Evolutionary conservation across 2,329 filamentous ascomycete genomes (phyloP), one percentile per base, ranked within the genome.

Genomic region (Zarea fungicola): DNA sequence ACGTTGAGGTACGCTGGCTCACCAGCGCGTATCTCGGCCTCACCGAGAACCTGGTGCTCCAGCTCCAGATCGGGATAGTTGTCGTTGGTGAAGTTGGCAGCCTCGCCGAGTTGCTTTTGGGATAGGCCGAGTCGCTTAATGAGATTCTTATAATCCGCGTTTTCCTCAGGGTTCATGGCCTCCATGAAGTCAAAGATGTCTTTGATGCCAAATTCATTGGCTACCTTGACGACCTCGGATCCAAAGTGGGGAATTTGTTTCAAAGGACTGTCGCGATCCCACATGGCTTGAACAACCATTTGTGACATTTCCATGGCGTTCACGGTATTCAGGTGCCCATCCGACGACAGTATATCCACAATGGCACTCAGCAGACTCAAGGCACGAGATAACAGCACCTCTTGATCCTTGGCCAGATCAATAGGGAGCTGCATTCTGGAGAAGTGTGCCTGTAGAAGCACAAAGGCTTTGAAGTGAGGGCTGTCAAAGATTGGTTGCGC

Each of bases 101-200:
- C 91, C 63, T 96, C 83, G 8, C 81, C 83, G 46, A 99, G 76
- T 65, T 99, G 90, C 49, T 77, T 79, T 65, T 95, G 89, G 48
- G 84, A 83, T 35, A 99, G 76, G 7, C 84, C 83, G 32, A 99
- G 78, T 4, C 83, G 80, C 62, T 89, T 84, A 55, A 97, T 78
- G 26, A 99, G 76, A 26, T 79, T 77, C 40, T 78, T 77, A 65
- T 96, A 92, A 55, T 95, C 78, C 34, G 86, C 73, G 65, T 96
- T 96, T 67, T 96, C 92, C 2, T 89, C 85, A 2, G 92, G 91
- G 64, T 96, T 93, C 92, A 99, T 99, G 55, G 89, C 87, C 58
- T 97, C 92, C 87, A 97, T 96, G 72, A 99, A 97, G 63, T 96
- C 91, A 60, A 95, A 92, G 56, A 99, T 85, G 60, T 97, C 92